Conservation (phyloP, 257 asterid species). For the Rehmannia glutinosa region DNA sequence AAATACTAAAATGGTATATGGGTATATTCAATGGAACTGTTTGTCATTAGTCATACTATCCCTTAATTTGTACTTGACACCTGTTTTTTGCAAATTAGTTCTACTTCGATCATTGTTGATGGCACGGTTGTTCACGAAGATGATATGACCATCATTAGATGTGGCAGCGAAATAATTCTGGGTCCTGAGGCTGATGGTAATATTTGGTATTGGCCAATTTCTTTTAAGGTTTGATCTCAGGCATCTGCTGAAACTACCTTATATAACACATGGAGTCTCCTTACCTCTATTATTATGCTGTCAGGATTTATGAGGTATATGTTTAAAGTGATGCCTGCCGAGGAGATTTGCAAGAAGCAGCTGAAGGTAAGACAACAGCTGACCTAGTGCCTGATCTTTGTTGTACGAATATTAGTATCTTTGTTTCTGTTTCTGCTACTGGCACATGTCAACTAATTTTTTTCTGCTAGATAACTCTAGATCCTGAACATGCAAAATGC, state of each 20-base stretch:
- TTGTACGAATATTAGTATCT: neutral
- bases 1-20: no score
- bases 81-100: conserved; percentile 35
- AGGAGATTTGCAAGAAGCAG: conserved; percentile 45
- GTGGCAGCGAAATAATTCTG: conserved; percentile 84
- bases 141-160: conserved; percentile 48
- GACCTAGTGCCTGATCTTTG: neutral
- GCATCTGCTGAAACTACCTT: neutral
- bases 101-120: conserved; percentile 57
- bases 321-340: conserved; percentile 69
- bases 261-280: conserved; percentile 2
- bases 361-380: conserved; percentile 52
- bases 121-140: conserved; percentile 54
- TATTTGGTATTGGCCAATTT: conserved; percentile 10
- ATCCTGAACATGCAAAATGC: conserved; percentile 90
- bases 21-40: neutral
- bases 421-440: neutral
- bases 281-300: conserved; percentile 16
- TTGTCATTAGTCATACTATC: neutral
- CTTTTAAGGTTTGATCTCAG: neutral
- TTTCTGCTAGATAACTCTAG: conserved; percentile 51
- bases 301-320: conserved; percentile 71
- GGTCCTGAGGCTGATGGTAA: conserved; percentile 63
- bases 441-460: conserved; percentile 11
- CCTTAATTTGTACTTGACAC: conserved; percentile 17